Evolutionary conservation across 2,329 filamentous ascomycete species (phyloP).

Genomic region (Cercospora nicotianae): DNA sequence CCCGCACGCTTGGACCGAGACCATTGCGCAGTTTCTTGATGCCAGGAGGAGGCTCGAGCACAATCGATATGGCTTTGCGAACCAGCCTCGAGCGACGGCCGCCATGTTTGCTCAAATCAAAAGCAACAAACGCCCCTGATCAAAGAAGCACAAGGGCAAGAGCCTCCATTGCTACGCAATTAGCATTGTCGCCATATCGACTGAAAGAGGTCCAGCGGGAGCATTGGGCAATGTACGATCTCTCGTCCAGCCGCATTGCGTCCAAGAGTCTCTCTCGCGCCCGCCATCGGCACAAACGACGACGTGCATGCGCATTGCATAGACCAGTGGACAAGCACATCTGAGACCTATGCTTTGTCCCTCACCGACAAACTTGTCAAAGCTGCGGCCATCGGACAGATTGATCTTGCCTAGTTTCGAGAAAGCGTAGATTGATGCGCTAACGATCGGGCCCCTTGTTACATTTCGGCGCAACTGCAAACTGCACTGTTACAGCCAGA

Average conservation of each 20-base stretch:
- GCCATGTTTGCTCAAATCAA: slow-evolving; percentile 11
- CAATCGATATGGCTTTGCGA: background rate
- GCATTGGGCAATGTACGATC: background rate
- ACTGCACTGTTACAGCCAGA: slow-evolving; percentile 18
- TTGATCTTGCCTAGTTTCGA: slow-evolving; percentile 14
- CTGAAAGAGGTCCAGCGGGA: background rate
- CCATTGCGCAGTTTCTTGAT: background rate
- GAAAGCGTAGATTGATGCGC: slow-evolving; percentile 21
- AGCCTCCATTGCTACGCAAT: background rate
- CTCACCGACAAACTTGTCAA: slow-evolving; percentile 34
- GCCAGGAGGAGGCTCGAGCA: slow-evolving; percentile 5
- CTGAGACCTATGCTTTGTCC: slow-evolving; percentile 33
- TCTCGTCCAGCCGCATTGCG: background rate
- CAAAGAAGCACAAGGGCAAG: background rate
- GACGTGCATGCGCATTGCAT: slow-evolving; percentile 21
- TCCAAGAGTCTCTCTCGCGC: slow-evolving; percentile 5
- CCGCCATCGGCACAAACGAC: slow-evolving; percentile 23
- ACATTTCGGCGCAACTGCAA: slow-evolving; percentile 25
- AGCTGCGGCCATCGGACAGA: slow-evolving; percentile 1
- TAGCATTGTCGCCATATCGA: slow-evolving; percentile 4
- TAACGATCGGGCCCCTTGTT: slow-evolving; percentile 19
- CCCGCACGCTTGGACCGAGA: background rate
- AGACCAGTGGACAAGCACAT: slow-evolving; percentile 22
- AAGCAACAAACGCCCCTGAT: background rate
- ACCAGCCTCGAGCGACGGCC: slow-evolving; percentile 6